Base-by-base conservation (phyloP, 2,329 filamentous ascomycete genomes). In the Trichoderma guizhouense region DNA sequence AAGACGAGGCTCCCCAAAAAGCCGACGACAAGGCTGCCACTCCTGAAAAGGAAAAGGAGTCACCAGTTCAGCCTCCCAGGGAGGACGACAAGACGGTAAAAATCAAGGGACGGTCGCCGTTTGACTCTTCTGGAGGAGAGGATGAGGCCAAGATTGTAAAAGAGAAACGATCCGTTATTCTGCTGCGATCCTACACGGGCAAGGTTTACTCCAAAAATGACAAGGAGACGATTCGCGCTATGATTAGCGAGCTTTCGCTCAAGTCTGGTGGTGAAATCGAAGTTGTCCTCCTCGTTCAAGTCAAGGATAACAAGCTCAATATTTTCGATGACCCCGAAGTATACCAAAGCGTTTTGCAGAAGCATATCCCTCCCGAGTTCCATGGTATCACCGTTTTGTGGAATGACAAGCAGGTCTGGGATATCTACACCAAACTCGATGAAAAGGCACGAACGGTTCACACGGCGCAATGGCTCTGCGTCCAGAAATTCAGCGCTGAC, bases 201-300 rank as follows among this genome's bases (percentile, higher is more conserved):
- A 94, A 93, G 79, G 80, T 88, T 32, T 97, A 94, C 79, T 93
- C 90, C 32, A 88, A 92, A 53, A 93, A 95, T 77, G 93, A 95
- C 78, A 89, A 92, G 77, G 90, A 95, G 79, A 91, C 90, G 69
- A 89, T 97, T 53, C 91, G 94, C 32, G 89, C 94, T 43, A 87
- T 97, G 78, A 89, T 97, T 75, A 91, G 89, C 72, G 94, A 97
- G 80, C 84, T 96, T 32, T 88, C 88, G 7, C 84, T 97, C 71
- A 90, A 90, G 73, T 92, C 92, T 18, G 93, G 93, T 21, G 93
- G 92, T 43, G 90, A 95, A 81, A 97, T 94, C 77, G 89, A 94
- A 76, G 90, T 96, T 1, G 93, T 93, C 77, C 84, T 97, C 34
- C 86, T 97, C 30, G 88, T 97, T 15, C 93, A 97, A 74, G 91